Conservation (phyloP, 805 yeast genomes). For the Zygoascus bituminiphila region DNA sequence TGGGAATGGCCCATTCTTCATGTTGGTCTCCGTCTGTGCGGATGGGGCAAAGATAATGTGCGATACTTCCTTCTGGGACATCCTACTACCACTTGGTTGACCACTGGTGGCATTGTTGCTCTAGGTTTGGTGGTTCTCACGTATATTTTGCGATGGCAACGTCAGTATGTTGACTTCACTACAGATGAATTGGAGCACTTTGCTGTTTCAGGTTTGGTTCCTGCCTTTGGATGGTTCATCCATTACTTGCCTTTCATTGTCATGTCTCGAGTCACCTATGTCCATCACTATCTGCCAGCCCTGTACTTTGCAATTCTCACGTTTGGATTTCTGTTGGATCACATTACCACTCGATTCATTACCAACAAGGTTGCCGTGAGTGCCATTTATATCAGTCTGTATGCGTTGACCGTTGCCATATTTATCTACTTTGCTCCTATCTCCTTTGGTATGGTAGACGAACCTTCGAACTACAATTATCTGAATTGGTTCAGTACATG, state of each 20-base stretch:
- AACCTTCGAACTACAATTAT: conserved; percentile 38
- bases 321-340: conserved; percentile 52
- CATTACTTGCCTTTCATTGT: conserved; percentile 83
- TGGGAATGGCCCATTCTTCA: conserved; percentile 78
- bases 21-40: conserved; percentile 68
- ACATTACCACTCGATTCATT: conserved; percentile 30
- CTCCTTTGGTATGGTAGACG: conserved; percentile 73
- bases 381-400: conserved; percentile 38
- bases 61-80: conserved; percentile 64
- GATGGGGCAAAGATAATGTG: conserved; percentile 49
- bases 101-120: conserved; percentile 42
- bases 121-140: conserved; percentile 33
- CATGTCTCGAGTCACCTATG: conserved; percentile 95
- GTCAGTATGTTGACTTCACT: conserved; percentile 49
- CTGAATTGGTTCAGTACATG: conserved; percentile 50
- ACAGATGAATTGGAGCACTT: conserved; percentile 34
- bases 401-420: conserved; percentile 44
- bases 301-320: conserved; percentile 86
- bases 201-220: conserved; percentile 64
- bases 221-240: conserved; percentile 83
- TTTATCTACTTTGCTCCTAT: conserved; percentile 60
- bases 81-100: conserved; percentile 56
- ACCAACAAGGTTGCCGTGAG: conserved; percentile 19
- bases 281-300: conserved; percentile 95
- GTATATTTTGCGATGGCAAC: conserved; percentile 53